Percentiles rank a stretch among this genome's conserved stretches.
These are phyloP conservation scores for Patellifolia procumbens DNA, from an alignment of 179 eudicot species.

Conservation along the genomic window DNA sequence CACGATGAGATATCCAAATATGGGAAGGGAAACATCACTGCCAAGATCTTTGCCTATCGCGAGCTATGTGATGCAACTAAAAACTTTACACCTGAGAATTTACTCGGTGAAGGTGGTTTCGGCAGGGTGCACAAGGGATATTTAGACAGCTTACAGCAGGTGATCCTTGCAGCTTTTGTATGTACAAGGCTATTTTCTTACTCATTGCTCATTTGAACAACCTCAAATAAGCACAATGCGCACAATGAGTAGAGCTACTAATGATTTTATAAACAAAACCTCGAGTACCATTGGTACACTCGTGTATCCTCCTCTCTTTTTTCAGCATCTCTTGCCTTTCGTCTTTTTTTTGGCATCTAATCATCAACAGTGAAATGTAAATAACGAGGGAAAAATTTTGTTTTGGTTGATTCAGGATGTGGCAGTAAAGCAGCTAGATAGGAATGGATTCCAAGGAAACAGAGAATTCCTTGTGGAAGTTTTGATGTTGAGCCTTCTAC, in stretches of 20 bases:
- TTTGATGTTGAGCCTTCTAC: slow-evolving; percentile 74
- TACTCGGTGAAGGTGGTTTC: slow-evolving; percentile 81
- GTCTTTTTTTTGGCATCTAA: neutral
- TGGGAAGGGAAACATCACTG: slow-evolving; percentile 55
- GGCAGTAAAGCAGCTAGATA: slow-evolving; percentile 80
- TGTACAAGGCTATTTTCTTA: no score
- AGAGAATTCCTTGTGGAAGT: slow-evolving; percentile 81
- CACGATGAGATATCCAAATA: slow-evolving; percentile 56
- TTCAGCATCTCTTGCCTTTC: neutral
- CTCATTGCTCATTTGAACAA: no score
- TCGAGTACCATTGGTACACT: no score
- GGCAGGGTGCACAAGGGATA: slow-evolving; percentile 76
- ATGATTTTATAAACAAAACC: no score
- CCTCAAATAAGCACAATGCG: no score
- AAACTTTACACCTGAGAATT: slow-evolving; percentile 41
- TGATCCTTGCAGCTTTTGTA: no score
- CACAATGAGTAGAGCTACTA: no score
- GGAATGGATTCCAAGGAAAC: slow-evolving; percentile 84
- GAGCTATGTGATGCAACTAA: slow-evolving; percentile 56
- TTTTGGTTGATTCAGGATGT: slow-evolving; percentile 47
- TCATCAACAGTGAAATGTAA: neutral
- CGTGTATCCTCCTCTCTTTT: neutral
- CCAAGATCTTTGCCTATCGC: slow-evolving; percentile 43
- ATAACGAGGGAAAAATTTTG: neutral
- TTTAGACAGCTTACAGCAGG: slow-evolving; percentile 40